A percentile compares a stretch with the other conserved stretches of the same genome.
Evolutionary conservation across 139 green algal genomes (phyloP).

Genomic region (Diplosphaera chodatii): DNA sequence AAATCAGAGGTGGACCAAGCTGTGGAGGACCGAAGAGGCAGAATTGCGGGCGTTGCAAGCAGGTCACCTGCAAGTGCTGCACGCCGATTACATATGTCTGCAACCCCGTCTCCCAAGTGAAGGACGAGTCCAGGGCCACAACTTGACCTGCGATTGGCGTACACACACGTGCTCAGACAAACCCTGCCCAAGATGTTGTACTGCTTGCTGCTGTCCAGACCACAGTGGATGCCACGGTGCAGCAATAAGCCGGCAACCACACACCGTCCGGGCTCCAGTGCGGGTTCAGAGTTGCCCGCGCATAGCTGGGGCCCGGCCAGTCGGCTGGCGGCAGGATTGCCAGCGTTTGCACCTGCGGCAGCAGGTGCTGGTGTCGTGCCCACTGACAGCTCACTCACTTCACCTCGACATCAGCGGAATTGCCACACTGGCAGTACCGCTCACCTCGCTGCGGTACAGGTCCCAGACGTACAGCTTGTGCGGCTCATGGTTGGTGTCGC

Average conservation of each 20-base stretch:
- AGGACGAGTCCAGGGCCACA: constrained; percentile 7
- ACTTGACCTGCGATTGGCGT: constrained; percentile 13
- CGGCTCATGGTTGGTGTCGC: constrained; percentile 6
- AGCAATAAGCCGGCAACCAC: no score
- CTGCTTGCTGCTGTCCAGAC: no score
- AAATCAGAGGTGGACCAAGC: no score
- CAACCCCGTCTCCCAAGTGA: constrained; percentile 14
- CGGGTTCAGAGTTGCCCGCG: not conserved
- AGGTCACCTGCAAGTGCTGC: constrained; percentile 9
- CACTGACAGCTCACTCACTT: no score
- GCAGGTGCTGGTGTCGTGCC: no score
- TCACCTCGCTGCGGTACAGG: not conserved
- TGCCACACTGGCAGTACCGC: no score
- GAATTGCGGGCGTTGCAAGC: no score
- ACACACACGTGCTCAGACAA: no score
- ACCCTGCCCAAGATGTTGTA: no score
- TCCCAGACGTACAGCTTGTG: constrained; percentile 16
- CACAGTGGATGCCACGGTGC: no score
- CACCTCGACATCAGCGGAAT: no score
- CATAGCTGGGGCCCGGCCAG: constrained; percentile 1
- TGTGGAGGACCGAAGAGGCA: no score
- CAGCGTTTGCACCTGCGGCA: not conserved
- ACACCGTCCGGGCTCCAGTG: constrained; percentile 8
- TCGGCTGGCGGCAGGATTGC: constrained; percentile 4
- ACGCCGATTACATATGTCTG: constrained; percentile 12